Evolutionary conservation across 306 rosid genomes (phyloP).

Genomic region (Acacia acuminata): DNA sequence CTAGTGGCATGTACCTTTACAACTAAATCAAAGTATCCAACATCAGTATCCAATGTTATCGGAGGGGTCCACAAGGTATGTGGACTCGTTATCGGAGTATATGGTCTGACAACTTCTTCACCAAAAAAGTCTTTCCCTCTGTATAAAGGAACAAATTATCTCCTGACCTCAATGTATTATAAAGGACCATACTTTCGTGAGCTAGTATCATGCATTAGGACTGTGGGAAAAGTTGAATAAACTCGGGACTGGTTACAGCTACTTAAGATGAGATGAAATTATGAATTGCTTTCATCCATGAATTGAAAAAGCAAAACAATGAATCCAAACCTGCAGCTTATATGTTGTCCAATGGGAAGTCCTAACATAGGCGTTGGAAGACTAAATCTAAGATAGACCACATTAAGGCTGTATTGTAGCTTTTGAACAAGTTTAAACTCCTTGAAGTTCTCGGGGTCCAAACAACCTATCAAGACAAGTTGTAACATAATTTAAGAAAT

Average conservation of each 20-base stretch:
- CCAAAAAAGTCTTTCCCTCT: constrained; percentile 82
- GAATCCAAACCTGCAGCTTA: constrained; percentile 75
- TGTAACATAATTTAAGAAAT: neutral
- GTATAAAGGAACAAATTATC: constrained; percentile 16
- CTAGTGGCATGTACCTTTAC: constrained; percentile 53
- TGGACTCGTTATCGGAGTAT: constrained; percentile 88
- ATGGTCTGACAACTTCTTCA: constrained; percentile 77
- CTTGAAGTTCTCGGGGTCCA: constrained; percentile 72
- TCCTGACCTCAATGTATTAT: constrained; percentile 3
- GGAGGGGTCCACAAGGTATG: too few species aligned
- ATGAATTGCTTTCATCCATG: neutral
- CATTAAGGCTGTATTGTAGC: constrained; percentile 75
- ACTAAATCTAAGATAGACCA: constrained; percentile 68
- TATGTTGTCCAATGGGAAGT: constrained; percentile 92
- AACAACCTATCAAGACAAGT: constrained; percentile 47
- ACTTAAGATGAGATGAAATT: neutral
- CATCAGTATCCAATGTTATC: constrained; percentile 83
- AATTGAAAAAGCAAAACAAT: constrained; percentile 19
- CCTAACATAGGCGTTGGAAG: constrained; percentile 70
- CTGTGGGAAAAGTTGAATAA: neutral
- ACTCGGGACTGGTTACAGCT: neutral
- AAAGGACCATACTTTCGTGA: neutral
- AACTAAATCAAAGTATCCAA: constrained; percentile 83
- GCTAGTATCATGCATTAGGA: neutral
- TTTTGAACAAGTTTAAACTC: constrained; percentile 74